These are phyloP conservation scores for Lyophyllum semitale DNA, from an alignment of 768 basidiomycete genomes.

Conservation along the genomic window DNA sequence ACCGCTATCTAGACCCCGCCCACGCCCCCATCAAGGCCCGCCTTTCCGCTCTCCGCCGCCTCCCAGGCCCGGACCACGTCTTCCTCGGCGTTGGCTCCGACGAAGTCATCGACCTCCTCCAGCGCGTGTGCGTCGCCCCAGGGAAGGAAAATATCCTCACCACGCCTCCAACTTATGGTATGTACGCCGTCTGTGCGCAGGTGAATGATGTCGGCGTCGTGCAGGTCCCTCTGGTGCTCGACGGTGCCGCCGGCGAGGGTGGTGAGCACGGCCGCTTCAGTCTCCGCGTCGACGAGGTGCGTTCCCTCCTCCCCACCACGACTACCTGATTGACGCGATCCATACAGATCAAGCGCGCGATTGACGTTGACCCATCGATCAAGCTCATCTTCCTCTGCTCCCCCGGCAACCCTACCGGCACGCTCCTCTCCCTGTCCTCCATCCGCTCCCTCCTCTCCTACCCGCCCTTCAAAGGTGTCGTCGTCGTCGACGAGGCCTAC, in stretches of 20 bases:
- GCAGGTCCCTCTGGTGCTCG: slow-evolving; percentile 70
- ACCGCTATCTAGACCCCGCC: slow-evolving; percentile 94
- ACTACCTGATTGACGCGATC: neutral
- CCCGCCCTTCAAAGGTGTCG: slow-evolving; percentile 83
- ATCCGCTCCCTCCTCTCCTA: slow-evolving; percentile 76
- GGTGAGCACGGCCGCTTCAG: slow-evolving; percentile 76
- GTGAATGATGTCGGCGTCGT: slow-evolving; percentile 90
- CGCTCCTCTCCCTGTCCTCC: slow-evolving; percentile 71
- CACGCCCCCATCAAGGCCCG: slow-evolving; percentile 77
- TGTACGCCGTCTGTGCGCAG: slow-evolving; percentile 94
- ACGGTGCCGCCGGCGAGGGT: slow-evolving; percentile 64
- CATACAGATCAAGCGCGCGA: slow-evolving; percentile 65
- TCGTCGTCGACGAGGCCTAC: slow-evolving; percentile 96
- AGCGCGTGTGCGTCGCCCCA: slow-evolving; percentile 86
- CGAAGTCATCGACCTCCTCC: slow-evolving; percentile 93
- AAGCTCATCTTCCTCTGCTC: slow-evolving; percentile 96
- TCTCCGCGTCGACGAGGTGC: slow-evolving; percentile 71
- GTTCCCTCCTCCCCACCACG: slow-evolving; percentile 14
- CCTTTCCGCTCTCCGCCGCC: slow-evolving; percentile 70
- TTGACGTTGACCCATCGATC: slow-evolving; percentile 73
- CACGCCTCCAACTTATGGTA: slow-evolving; percentile 96
- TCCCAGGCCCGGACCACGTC: slow-evolving; percentile 67
- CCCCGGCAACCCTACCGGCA: slow-evolving; percentile 96
- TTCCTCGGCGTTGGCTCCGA: slow-evolving; percentile 98
- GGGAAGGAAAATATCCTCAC: slow-evolving; percentile 80